Percentiles rank a stretch among this genome's conserved stretches.
Conservation (phyloP, 2,329 filamentous ascomycete genomes). For the Paraphaeosphaeria minitans region DNA sequence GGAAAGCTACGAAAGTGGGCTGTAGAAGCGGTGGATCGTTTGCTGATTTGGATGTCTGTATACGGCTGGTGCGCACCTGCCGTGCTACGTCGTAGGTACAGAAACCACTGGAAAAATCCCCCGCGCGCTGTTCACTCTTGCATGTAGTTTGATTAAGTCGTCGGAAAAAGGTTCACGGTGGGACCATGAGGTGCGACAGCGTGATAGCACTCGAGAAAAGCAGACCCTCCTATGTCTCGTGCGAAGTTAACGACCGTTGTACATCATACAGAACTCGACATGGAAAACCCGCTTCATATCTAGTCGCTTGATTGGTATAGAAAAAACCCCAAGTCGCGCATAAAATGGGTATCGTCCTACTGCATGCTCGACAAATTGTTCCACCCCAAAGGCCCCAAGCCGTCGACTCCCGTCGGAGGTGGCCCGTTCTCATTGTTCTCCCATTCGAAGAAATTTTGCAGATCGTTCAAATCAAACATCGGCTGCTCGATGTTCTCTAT, state of each 20-base stretch:
- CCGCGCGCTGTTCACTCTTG: neutral
- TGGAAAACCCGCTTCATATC: neutral
- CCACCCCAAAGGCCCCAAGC: slow-evolving; percentile 38
- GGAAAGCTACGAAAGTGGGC: neutral
- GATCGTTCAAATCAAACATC: slow-evolving; percentile 38
- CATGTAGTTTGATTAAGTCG: neutral
- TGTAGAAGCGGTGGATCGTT: too few species aligned
- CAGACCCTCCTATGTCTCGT: too few species aligned
- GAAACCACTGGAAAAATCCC: neutral
- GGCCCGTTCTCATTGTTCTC: slow-evolving; percentile 31
- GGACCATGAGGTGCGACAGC: neutral
- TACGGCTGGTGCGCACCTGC: too few species aligned
- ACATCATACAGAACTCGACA: neutral
- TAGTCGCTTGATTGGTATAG: neutral
- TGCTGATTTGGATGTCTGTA: too few species aligned
- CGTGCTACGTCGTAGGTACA: too few species aligned
- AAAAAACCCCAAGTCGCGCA: neutral
- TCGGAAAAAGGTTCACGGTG: neutral
- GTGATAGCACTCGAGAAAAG: too few species aligned
- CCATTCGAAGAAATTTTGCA: slow-evolving; percentile 43
- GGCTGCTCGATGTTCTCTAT: slow-evolving; percentile 29
- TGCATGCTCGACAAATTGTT: slow-evolving; percentile 16
- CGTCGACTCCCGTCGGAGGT: slow-evolving; percentile 36
- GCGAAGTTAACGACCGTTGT: too few species aligned
- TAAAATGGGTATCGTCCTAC: slow-evolving; percentile 2